phyloP scores from a whole-genome alignment of 352 stramenopile species.

The Globisporangium splendens region DNA sequence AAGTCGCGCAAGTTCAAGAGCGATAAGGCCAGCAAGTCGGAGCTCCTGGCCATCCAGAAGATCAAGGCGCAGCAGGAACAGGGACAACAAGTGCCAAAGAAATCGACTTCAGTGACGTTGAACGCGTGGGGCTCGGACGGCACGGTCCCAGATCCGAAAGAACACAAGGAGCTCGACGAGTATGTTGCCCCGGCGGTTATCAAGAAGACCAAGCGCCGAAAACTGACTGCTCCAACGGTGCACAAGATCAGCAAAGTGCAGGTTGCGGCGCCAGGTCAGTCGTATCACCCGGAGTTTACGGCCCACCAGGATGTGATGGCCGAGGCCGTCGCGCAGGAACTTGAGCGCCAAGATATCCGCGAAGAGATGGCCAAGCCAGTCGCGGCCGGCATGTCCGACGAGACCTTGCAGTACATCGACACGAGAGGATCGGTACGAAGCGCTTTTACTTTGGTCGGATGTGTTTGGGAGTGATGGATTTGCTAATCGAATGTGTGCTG shows the following conservation, averaged over 20 bases:
- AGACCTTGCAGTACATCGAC: conserved; percentile 82
- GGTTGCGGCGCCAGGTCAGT: conserved; percentile 71
- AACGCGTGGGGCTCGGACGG: conserved; percentile 50
- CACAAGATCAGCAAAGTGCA: conserved; percentile 73
- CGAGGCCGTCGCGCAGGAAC: conserved; percentile 59
- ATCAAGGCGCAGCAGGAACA: conserved; percentile 25
- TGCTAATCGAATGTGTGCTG: no score
- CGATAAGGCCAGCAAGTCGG: conserved; percentile 57
- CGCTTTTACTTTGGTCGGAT: no score
- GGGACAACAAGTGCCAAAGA: conserved; percentile 9
- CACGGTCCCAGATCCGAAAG: conserved; percentile 26
- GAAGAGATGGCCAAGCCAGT: conserved; percentile 46
- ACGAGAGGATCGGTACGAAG: conserved; percentile 37
- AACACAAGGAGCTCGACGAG: conserved; percentile 43
- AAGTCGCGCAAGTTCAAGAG: conserved; percentile 70
- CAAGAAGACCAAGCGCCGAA: conserved; percentile 54
- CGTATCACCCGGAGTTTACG: conserved; percentile 83
- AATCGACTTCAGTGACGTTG: conserved; percentile 14
- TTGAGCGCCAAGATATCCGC: conserved; percentile 55
- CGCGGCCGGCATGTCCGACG: conserved; percentile 59
- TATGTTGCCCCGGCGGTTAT: conserved; percentile 56
- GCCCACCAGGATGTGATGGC: conserved; percentile 80
- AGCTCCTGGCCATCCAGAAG: conserved; percentile 56
- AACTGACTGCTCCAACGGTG: conserved; percentile 54
- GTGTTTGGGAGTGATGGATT: conserved; percentile 3